A percentile compares a stretch with the other conserved stretches of the same genome.
phyloP scores from a whole-genome alignment of 2,329 filamentous ascomycete genomes.

The Corniculantispora saksenae region DNA sequence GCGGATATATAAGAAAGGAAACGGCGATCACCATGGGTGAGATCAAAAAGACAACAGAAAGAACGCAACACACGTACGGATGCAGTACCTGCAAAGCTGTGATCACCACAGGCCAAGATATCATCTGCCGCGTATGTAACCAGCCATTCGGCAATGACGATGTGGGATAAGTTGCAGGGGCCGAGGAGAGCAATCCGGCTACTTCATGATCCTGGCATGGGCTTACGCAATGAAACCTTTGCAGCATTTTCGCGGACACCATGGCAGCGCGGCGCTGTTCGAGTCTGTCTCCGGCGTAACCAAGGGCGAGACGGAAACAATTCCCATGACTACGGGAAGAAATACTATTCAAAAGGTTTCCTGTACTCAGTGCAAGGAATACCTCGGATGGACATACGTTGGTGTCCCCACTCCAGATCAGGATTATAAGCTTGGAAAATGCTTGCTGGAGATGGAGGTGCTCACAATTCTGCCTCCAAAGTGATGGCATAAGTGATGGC shows the following conservation, averaged over 20 bases:
- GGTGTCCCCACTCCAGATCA: neutral
- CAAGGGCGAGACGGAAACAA: neutral
- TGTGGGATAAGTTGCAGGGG: too few species aligned
- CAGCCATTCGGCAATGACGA: too few species aligned
- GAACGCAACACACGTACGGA: neutral
- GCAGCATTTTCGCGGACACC: neutral
- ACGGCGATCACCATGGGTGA: neutral
- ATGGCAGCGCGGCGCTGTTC: neutral
- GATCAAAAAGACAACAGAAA: neutral
- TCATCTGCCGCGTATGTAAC: neutral
- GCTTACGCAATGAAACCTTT: neutral
- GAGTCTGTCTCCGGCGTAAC: neutral
- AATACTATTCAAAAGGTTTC: neutral
- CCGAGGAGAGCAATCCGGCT: neutral
- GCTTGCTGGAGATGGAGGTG: neutral
- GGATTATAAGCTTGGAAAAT: neutral
- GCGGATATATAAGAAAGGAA: too few species aligned
- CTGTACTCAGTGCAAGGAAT: neutral
- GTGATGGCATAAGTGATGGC: neutral
- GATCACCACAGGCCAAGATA: neutral
- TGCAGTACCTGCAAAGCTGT: neutral
- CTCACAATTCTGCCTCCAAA: neutral
- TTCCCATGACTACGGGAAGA: neutral
- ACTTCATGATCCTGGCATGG: neutral
- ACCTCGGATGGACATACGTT: constrained; percentile 1